phyloP scores from a whole-genome alignment of 306 rosid species.

The Castanea crenata region DNA sequence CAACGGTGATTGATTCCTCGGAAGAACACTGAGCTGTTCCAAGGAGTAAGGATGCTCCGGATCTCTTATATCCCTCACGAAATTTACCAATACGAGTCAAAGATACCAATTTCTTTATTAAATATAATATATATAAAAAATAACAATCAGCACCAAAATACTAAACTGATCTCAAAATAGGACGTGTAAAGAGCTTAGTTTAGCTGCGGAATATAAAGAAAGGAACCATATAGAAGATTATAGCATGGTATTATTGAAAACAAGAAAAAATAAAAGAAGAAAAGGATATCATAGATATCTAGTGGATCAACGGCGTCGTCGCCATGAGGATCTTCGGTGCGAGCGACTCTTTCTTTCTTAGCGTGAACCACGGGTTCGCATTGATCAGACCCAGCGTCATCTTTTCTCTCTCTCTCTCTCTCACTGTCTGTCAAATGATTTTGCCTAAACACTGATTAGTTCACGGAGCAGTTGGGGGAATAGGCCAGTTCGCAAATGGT shows the following conservation, averaged over 20 bases:
- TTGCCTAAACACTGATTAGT: not conserved
- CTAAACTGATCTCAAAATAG: not conserved
- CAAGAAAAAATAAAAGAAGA: not conserved
- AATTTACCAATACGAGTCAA: constrained; percentile 70
- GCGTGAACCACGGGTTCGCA: constrained; percentile 94
- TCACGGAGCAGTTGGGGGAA: not conserved
- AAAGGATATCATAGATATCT: constrained; percentile 95
- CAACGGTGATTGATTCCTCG: constrained; percentile 90
- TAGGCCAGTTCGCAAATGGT: no score
- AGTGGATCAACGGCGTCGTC: constrained; percentile 88
- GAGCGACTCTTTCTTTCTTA: constrained; percentile 79
- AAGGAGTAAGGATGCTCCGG: constrained; percentile 98
- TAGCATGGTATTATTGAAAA: no score
- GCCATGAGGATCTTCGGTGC: constrained; percentile 59
- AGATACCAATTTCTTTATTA: constrained; percentile 23
- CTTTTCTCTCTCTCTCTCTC: not conserved
- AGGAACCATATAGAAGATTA: not conserved
- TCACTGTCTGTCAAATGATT: not conserved
- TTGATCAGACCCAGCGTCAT: constrained; percentile 97
- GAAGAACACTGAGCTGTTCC: constrained; percentile 97
- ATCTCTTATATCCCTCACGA: constrained; percentile 98
- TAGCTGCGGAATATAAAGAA: not conserved
- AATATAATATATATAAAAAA: no score
- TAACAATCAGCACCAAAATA: not conserved
- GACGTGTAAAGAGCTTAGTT: no score